phyloP scores from a whole-genome alignment of 768 basidiomycete species.

The Collybia nuda region DNA sequence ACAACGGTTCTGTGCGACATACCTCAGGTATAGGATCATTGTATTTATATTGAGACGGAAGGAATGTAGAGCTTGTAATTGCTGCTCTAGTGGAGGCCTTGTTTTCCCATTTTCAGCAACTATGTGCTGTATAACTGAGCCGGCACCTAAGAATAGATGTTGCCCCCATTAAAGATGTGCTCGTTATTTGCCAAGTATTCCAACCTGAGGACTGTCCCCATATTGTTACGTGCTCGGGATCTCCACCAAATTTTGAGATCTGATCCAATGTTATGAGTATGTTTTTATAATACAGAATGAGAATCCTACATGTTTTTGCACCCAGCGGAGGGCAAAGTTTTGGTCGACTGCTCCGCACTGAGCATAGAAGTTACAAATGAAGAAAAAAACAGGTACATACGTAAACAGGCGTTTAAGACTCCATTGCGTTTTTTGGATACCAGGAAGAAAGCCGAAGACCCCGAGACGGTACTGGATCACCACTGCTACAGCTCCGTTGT shows the following conservation, averaged over 20 bases:
- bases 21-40: conserved; percentile 38
- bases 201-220: conserved; percentile 26
- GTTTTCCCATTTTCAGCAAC: conserved; percentile 43
- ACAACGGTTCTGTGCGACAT: background rate
- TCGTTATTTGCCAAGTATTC: background rate
- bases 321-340: conserved; percentile 22
- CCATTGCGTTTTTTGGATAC: conserved; percentile 26
- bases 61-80: conserved; percentile 40
- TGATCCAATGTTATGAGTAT: background rate
- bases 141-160: conserved; percentile 28
- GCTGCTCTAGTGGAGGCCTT: conserved; percentile 33
- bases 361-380: background rate
- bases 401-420: conserved; percentile 30
- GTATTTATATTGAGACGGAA: conserved; percentile 42
- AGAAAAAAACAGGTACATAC: conserved; percentile 16
- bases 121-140: conserved; percentile 45
- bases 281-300: too few species aligned
- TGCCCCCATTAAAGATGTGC: background rate
- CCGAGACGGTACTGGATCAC: conserved; percentile 25
- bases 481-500: conserved; percentile 20
- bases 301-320: conserved; percentile 16
- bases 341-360: conserved; percentile 19
- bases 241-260: conserved; percentile 23
- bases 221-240: conserved; percentile 22
- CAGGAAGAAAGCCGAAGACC: conserved; percentile 31